Conservation (phyloP, 2,329 filamentous ascomycete genomes). For the Colletotrichum falcatum region DNA sequence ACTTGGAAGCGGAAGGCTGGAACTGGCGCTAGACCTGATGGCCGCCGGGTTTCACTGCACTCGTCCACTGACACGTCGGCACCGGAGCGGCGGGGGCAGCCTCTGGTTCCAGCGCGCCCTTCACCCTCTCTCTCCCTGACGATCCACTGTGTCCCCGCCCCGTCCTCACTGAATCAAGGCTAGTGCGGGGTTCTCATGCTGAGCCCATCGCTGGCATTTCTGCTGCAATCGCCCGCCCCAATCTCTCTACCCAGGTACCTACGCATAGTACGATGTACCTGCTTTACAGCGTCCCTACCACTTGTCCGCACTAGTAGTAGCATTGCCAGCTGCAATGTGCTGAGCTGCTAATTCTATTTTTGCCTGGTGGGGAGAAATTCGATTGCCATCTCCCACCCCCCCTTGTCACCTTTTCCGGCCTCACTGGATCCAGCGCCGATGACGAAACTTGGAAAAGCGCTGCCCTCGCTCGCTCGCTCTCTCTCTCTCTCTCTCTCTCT, state of each 20-base stretch:
- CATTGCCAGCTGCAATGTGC: conserved; percentile 17
- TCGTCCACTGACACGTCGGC: conserved; percentile 34
- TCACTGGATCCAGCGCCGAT: conserved; percentile 19
- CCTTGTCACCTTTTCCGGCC: conserved; percentile 18
- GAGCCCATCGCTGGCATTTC: conserved; percentile 36
- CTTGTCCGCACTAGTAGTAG: background rate
- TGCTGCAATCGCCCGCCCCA: conserved; percentile 20
- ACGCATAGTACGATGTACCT: background rate
- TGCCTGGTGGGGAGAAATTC: conserved; percentile 33
- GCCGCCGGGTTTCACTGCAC: conserved; percentile 28
- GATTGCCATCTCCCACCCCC: conserved; percentile 14
- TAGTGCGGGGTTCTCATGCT: conserved; percentile 41
- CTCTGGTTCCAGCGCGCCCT: conserved; percentile 2
- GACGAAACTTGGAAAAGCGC: conserved; percentile 32
- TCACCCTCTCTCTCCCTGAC: background rate
- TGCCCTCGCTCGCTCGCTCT: conserved; percentile 10
- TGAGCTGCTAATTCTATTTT: conserved; percentile 36
- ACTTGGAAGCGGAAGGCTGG: conserved; percentile 36
- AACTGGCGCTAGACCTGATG: conserved; percentile 26
- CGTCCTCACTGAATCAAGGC: conserved; percentile 37
- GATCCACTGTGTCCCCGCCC: background rate
- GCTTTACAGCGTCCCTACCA: too few species aligned
- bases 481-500: conserved; percentile 27
- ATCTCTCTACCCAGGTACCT: background rate
- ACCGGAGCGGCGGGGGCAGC: conserved; percentile 25